phyloP scores from a whole-genome alignment of 164 flowering plant genomes.

The Aristolochia californica region DNA sequence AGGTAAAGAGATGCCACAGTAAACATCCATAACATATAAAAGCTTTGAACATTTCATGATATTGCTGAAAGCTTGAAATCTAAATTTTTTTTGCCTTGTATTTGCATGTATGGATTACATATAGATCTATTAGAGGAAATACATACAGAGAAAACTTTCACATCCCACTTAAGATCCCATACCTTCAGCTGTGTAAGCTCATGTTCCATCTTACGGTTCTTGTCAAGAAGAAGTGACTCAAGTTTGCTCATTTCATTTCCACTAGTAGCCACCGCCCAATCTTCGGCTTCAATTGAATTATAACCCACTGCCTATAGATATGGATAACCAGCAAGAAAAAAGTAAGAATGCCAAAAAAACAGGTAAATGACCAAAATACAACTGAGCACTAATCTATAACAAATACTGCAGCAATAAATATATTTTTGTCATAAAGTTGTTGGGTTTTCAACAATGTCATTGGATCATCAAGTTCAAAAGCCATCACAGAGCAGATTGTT shows the following conservation, averaged over 20 bases:
- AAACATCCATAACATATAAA: neutral
- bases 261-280: constrained; percentile 95
- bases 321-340: neutral
- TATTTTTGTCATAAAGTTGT: no score
- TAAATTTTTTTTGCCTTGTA: no score
- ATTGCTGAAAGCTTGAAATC: neutral
- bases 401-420: no score
- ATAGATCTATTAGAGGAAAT: neutral
- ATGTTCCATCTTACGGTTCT: constrained; percentile 96
- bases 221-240: constrained; percentile 92
- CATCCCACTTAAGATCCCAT: constrained; percentile 7
- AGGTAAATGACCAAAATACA: no score
- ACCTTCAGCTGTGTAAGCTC: constrained; percentile 95
- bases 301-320: constrained; percentile 86
- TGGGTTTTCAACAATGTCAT: no score
- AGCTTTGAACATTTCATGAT: neutral
- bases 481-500: no score
- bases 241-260: constrained; percentile 98
- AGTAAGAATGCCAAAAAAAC: no score
- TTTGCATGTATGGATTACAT: no score
- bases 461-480: no score
- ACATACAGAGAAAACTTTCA: neutral
- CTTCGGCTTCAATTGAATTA: constrained; percentile 97
- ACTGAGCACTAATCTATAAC: no score
- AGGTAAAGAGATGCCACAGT: neutral